phyloP scores from a whole-genome alignment of 164 flowering plant genomes.

The Taxillus chinensis region DNA sequence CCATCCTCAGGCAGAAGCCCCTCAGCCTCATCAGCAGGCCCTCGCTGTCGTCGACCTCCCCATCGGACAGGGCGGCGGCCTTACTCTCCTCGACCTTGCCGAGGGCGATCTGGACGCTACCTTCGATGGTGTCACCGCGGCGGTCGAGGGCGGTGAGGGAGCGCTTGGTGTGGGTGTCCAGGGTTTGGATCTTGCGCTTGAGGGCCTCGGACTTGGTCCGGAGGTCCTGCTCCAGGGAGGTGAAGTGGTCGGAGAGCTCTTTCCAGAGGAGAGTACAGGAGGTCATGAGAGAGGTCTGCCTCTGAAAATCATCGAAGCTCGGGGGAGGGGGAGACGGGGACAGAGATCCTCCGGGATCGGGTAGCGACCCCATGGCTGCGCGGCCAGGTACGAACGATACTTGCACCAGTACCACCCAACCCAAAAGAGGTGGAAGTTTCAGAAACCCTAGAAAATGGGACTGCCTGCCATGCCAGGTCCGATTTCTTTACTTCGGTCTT shows the following conservation, averaged over 20 bases:
- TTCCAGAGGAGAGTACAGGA: conserved; percentile 92
- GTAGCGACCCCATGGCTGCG: conserved; percentile 59
- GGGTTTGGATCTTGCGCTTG: conserved; percentile 34
- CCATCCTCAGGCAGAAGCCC: conserved; percentile 56
- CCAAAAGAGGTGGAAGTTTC: neutral
- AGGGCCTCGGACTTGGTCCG: conserved; percentile 57
- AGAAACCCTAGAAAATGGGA: neutral
- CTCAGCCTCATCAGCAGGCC: conserved; percentile 36
- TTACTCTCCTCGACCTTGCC: conserved; percentile 34
- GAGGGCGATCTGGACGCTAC: conserved; percentile 40
- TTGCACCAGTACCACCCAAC: neutral
- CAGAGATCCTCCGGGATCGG: conserved; percentile 57
- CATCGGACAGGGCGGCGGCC: conserved; percentile 31
- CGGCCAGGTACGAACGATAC: too few species aligned
- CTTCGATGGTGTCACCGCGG: conserved; percentile 62
- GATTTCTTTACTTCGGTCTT: too few species aligned
- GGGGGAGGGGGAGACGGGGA: conserved; percentile 31
- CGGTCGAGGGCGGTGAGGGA: conserved; percentile 42
- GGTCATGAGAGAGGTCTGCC: conserved; percentile 74
- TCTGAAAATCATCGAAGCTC: conserved; percentile 81
- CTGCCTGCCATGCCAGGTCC: too few species aligned
- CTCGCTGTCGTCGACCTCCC: conserved; percentile 38
- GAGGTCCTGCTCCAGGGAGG: conserved; percentile 65
- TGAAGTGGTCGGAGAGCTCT: conserved; percentile 91
- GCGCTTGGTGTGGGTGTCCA: conserved; percentile 49